Conservation (phyloP, 352 stramenopile genomes). For the Phytophthora colocasiae region DNA sequence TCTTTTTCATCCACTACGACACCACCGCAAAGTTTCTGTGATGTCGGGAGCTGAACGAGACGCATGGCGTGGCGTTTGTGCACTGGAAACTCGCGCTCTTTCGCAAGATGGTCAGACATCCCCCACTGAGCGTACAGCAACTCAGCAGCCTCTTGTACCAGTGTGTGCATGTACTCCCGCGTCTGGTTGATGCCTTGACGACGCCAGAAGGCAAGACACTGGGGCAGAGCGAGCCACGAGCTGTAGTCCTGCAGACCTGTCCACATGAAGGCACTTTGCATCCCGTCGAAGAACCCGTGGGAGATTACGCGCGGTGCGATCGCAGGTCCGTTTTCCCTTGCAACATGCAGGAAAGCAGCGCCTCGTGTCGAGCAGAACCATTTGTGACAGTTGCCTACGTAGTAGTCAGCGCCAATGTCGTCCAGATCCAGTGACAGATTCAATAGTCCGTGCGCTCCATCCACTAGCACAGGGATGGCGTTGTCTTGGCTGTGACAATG, state of each 20-base stretch:
- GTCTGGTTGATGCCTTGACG: constrained; percentile 48
- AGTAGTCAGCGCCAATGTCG: constrained; percentile 89
- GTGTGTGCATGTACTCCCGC: constrained; percentile 71
- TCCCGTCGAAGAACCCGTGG: constrained; percentile 90
- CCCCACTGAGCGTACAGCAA: constrained; percentile 67
- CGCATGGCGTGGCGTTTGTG: constrained; percentile 83
- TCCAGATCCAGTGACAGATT: constrained; percentile 81
- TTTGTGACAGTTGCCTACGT: constrained; percentile 96
- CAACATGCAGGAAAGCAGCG: constrained; percentile 89
- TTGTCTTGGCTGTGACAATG: constrained; percentile 48
- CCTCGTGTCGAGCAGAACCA: constrained; percentile 93
- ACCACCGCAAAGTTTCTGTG: constrained; percentile 52
- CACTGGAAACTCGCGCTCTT: constrained; percentile 41
- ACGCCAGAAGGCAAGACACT: constrained; percentile 89
- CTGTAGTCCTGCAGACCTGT: constrained; percentile 94
- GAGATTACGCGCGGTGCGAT: constrained; percentile 88
- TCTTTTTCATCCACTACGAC: constrained; percentile 18
- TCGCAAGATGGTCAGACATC: constrained; percentile 53
- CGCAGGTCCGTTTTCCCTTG: constrained; percentile 16
- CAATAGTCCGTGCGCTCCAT: constrained; percentile 92
- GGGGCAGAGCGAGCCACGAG: constrained; percentile 84
- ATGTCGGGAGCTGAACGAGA: constrained; percentile 71
- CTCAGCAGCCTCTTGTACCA: constrained; percentile 59
- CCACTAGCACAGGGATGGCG: constrained; percentile 80
- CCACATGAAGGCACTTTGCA: constrained; percentile 94